Conservation (phyloP, 2,329 filamentous ascomycete genomes). For the Nigrospora sphaerica region DNA sequence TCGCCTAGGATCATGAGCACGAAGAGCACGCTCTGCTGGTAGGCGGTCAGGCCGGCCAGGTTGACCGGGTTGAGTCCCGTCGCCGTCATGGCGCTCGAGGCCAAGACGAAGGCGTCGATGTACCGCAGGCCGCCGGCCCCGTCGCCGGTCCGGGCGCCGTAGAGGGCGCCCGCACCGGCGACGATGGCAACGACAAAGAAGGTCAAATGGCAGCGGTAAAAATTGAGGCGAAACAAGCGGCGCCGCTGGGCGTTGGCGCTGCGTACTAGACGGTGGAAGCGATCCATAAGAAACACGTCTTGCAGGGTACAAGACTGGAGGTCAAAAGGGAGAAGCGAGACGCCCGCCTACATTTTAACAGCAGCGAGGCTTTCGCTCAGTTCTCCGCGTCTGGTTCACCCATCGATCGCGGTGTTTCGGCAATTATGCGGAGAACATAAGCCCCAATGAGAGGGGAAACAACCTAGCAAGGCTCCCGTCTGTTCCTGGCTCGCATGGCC, state of each 20-base stretch:
- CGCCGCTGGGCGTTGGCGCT: not conserved
- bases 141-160: not conserved
- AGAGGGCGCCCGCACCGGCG: not conserved
- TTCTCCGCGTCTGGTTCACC: too few species aligned
- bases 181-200: not conserved
- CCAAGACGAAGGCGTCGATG: not conserved
- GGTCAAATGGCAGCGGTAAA: constrained; percentile 2
- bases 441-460: too few species aligned
- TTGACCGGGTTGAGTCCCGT: not conserved
- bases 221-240: not conserved
- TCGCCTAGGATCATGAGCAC: constrained; percentile 1
- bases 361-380: too few species aligned
- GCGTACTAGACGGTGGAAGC: too few species aligned
- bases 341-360: too few species aligned
- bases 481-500: too few species aligned
- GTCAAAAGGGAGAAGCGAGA: too few species aligned
- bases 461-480: too few species aligned
- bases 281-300: too few species aligned
- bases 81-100: constrained; percentile 1
- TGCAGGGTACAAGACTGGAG: too few species aligned
- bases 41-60: not conserved
- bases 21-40: constrained; percentile 1
- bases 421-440: too few species aligned
- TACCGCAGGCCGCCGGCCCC: not conserved
- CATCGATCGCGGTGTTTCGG: too few species aligned